phyloP scores from a whole-genome alignment of 176 grass and related monocot genomes.

The Aegilops tauschii region DNA sequence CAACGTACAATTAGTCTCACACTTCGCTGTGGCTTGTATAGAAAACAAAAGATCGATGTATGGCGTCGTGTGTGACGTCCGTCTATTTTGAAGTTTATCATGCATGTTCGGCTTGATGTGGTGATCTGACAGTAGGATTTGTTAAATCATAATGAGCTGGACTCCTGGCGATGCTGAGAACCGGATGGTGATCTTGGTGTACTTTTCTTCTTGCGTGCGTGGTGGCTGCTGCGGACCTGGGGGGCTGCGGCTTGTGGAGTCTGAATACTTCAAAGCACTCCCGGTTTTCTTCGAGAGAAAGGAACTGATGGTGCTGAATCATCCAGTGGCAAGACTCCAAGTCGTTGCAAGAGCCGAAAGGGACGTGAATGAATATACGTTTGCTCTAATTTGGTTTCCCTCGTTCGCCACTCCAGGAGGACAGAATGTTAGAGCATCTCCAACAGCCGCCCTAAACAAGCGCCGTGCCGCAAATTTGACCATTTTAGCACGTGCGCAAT shows the following conservation, averaged over 20 bases:
- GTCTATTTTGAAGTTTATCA: neutral
- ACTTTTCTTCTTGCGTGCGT: slow-evolving; percentile 17
- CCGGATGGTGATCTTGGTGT: slow-evolving; percentile 6
- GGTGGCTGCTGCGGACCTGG: slow-evolving; percentile 2
- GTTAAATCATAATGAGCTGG: neutral
- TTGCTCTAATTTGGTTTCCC: neutral
- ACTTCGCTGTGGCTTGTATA: slow-evolving; percentile 3
- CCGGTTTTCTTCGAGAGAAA: neutral
- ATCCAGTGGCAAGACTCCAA: neutral
- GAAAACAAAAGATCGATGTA: neutral
- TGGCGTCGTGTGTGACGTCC: slow-evolving; percentile 15
- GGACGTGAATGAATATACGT: neutral
- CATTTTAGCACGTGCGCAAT: too few relatives aligned
- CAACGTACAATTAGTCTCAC: slow-evolving; percentile 7
- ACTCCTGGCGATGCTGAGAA: slow-evolving; percentile 4
- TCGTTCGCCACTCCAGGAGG: neutral
- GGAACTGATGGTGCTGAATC: neutral
- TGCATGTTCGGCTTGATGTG: neutral
- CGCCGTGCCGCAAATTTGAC: too few relatives aligned
- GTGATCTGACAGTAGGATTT: neutral
- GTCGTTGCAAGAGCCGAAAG: neutral
- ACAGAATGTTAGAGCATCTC: too few relatives aligned
- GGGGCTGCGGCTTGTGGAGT: neutral
- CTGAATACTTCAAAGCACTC: neutral
- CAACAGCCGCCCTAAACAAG: too few relatives aligned